Conservation (phyloP, 2,329 filamentous ascomycete genomes). For the Pseudogymnoascus sp. region DNA sequence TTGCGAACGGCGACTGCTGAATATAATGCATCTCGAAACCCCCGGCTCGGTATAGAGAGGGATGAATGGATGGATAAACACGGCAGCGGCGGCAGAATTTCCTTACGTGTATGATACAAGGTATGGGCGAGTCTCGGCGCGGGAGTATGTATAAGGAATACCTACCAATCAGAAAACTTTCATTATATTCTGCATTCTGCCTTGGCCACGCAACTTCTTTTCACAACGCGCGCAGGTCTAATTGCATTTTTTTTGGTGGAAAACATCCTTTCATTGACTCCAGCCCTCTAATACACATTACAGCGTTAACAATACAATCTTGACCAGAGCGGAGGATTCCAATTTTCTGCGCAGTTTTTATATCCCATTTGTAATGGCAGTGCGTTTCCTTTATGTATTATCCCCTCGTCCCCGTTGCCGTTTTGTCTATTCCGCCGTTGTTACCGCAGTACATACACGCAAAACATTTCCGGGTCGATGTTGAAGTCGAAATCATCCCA, state of each 20-base stretch:
- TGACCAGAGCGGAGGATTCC: neutral
- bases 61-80: neutral
- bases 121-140: neutral
- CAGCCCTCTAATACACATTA: neutral
- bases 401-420: neutral
- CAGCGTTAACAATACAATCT: neutral
- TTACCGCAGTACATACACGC: neutral
- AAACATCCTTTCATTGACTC: neutral
- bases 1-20: neutral
- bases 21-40: neutral
- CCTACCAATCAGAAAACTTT: conserved; percentile 3
- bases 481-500: conserved; percentile 2
- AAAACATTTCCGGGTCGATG: neutral
- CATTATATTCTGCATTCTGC: neutral
- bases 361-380: neutral
- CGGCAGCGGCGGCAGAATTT: neutral
- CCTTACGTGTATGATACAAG: neutral
- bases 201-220: neutral
- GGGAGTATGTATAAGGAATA: conserved; percentile 5
- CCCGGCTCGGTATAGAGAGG: neutral
- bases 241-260: neutral
- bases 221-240: neutral
- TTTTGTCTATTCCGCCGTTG: neutral
- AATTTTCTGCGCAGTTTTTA: neutral
- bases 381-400: neutral